Percentiles rank a stretch among this genome's conserved stretches.
Evolutionary conservation across 257 asterid species (phyloP).

Genomic region (Solanum sejunctum): DNA sequence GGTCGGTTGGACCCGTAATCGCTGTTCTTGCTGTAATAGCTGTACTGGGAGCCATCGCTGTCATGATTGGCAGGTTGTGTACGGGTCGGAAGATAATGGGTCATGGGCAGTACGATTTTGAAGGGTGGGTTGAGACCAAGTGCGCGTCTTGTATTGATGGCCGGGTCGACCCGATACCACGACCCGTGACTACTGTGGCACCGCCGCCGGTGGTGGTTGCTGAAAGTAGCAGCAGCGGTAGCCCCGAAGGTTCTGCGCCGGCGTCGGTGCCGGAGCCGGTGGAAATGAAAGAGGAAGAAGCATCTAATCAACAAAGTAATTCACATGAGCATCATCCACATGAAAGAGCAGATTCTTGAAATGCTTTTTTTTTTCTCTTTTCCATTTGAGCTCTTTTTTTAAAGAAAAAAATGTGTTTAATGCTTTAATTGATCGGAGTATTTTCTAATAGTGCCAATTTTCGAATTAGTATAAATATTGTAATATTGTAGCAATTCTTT

Average conservation of each 20-base stretch:
- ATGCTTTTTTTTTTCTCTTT: neutral
- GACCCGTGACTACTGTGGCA: constrained; percentile 11
- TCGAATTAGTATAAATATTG: constrained; percentile 6
- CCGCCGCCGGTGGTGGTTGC: constrained; percentile 17
- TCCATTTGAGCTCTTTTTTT: neutral
- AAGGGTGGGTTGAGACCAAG: constrained; percentile 79
- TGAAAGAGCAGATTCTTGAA: constrained; percentile 16
- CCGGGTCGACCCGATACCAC: constrained; percentile 39
- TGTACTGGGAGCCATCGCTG: constrained; percentile 56
- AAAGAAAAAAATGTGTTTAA: neutral
- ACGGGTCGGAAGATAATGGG: constrained; percentile 72
- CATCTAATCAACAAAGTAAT: constrained; percentile 7
- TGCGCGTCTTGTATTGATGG: constrained; percentile 86
- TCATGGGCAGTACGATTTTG: constrained; percentile 54
- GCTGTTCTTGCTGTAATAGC: constrained; percentile 67
- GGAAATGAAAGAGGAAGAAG: constrained; percentile 17
- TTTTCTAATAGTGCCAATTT: constrained; percentile 5
- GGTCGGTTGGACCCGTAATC: constrained; percentile 71
- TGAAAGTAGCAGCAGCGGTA: constrained; percentile 17
- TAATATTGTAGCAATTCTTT: constrained; percentile 16
- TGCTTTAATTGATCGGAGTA: neutral
- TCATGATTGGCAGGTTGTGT: constrained; percentile 76
- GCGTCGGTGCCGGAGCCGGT: constrained; percentile 9
- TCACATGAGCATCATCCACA: constrained; percentile 6
- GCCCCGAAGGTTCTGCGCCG: constrained; percentile 13